These are phyloP conservation scores for Trichophyton rubrum DNA, from an alignment of 2,329 filamentous ascomycete species.

Conservation along the genomic window DNA sequence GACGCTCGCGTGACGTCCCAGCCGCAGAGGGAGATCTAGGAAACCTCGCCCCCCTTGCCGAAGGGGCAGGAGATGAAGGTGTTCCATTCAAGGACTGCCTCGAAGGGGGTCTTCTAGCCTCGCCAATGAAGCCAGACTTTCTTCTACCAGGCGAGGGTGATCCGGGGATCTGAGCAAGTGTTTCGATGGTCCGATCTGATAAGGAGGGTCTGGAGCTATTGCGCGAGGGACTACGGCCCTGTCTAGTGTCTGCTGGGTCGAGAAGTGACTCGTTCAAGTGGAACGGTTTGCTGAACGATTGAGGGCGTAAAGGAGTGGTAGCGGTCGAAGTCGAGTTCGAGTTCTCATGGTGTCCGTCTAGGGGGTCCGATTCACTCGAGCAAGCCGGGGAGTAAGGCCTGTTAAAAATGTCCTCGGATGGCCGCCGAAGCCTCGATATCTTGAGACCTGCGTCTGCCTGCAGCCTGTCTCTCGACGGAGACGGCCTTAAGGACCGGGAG, in stretches of 20 bases:
- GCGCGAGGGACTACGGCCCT: conserved; percentile 3
- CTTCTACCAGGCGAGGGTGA: conserved; percentile 59
- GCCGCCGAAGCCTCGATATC: conserved; percentile 26
- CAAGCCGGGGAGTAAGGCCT: conserved; percentile 21
- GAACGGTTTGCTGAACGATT: background rate
- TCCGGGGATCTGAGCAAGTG: conserved; percentile 61
- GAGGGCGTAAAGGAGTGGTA: background rate
- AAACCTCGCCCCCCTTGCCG: background rate
- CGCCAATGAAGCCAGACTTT: conserved; percentile 47
- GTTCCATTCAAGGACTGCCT: conserved; percentile 11
- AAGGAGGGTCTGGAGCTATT: conserved; percentile 19
- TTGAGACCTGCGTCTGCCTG: conserved; percentile 30
- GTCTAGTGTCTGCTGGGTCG: conserved; percentile 17
- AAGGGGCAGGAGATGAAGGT: background rate
- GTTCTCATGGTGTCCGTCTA: background rate
- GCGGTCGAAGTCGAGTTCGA: background rate
- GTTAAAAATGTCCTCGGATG: conserved; percentile 29
- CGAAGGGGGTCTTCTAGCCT: conserved; percentile 26
- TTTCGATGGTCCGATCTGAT: conserved; percentile 70
- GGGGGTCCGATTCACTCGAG: conserved; percentile 3
- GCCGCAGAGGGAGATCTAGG: background rate
- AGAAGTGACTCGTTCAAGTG: conserved; percentile 12
- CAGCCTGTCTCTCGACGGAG: conserved; percentile 38
- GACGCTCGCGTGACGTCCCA: background rate
- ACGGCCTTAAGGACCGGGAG: conserved; percentile 33